Evolutionary conservation across 2,329 filamentous ascomycete genomes (phyloP).

Genomic region (Lecanicillium sp.): DNA sequence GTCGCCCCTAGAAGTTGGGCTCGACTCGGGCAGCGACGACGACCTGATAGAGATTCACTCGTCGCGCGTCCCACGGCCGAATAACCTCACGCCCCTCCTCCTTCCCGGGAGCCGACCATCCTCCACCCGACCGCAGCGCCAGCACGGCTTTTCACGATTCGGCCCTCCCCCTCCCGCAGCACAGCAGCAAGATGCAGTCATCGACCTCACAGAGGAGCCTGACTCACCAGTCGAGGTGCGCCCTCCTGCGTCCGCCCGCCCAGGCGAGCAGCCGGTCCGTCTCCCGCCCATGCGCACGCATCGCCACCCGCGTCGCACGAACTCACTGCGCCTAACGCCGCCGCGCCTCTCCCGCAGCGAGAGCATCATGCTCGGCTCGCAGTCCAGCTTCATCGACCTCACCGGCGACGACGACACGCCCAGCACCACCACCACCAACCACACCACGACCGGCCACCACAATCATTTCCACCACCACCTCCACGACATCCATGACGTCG

Average conservation of each 20-base stretch:
- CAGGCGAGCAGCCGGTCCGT: neutral
- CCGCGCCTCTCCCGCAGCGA: slow-evolving; percentile 40
- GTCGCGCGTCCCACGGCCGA: neutral
- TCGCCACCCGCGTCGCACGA: slow-evolving; percentile 37
- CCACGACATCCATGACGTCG: slow-evolving; percentile 1
- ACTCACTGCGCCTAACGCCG: slow-evolving; percentile 34
- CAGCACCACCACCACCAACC: neutral
- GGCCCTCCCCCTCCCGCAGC: slow-evolving; percentile 12
- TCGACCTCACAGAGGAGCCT: slow-evolving; percentile 46
- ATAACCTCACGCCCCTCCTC: neutral
- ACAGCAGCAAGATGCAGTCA: slow-evolving; percentile 28
- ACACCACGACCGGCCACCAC: slow-evolving; percentile 16
- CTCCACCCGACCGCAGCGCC: neutral
- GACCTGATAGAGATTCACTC: slow-evolving; percentile 29
- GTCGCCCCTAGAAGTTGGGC: too few species aligned
- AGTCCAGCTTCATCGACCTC: slow-evolving; percentile 43
- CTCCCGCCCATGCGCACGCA: slow-evolving; percentile 12
- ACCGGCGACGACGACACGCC: slow-evolving; percentile 43
- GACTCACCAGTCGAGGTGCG: slow-evolving; percentile 39
- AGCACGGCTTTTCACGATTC: neutral
- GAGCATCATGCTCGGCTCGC: slow-evolving; percentile 33
- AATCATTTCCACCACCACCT: neutral
- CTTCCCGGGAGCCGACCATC: neutral
- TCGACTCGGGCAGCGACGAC: too few species aligned
- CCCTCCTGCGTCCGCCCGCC: slow-evolving; percentile 20